These are phyloP conservation scores for Beauveria rudraprayagi DNA, from an alignment of 2,329 filamentous ascomycete species.

Conservation along the genomic window DNA sequence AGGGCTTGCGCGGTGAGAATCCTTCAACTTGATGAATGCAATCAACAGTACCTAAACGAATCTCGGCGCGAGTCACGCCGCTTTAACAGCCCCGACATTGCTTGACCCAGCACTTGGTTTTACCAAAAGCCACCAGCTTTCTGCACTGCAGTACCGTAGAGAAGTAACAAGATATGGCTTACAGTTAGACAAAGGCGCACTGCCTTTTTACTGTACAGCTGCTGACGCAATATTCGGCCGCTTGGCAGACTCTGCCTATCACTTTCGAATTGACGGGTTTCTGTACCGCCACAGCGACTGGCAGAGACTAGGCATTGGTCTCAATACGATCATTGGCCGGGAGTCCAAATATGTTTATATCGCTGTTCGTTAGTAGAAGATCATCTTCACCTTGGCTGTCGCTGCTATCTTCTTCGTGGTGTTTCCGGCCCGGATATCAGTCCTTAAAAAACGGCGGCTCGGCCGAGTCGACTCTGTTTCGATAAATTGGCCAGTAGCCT, in stretches of 20 bases:
- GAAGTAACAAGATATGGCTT: background rate
- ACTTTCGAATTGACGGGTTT: too few species aligned
- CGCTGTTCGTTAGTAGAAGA: background rate
- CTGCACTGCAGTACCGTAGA: background rate
- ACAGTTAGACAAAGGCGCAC: background rate
- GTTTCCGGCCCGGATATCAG: background rate
- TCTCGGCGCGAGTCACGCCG: background rate
- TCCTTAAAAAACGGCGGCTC: background rate
- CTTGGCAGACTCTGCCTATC: background rate
- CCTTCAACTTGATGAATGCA: too few species aligned
- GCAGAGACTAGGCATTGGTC: too few species aligned
- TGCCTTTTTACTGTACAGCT: background rate
- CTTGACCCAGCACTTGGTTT: background rate
- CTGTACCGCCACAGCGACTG: too few species aligned
- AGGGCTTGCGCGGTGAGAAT: too few species aligned
- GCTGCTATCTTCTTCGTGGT: slow-evolving; percentile 7
- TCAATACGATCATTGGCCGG: too few species aligned
- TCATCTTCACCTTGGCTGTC: background rate
- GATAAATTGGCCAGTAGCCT: background rate
- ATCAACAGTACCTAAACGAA: too few species aligned
- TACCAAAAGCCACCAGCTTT: background rate
- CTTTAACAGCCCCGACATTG: background rate
- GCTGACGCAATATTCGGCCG: slow-evolving; percentile 5
- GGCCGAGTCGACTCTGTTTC: background rate
- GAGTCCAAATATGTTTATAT: too few species aligned